Base-by-base conservation (phyloP, 2,329 filamentous ascomycete genomes). In the Stachybotrys chlorohalonatus region DNA sequence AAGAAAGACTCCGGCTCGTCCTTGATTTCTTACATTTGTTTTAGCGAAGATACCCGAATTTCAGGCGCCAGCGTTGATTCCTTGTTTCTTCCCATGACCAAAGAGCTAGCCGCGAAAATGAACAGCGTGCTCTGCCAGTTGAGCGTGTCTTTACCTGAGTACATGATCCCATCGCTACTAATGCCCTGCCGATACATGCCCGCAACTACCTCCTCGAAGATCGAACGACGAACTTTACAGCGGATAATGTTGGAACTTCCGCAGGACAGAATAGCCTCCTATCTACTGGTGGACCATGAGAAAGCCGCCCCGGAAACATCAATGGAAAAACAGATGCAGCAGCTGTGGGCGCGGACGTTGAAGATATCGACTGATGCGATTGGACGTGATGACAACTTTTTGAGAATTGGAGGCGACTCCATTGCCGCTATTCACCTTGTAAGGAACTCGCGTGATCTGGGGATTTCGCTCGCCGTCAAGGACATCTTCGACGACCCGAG, bases 111-210 rank as follows among this genome's bases (percentile, higher is more conserved):
- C 15, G n/a, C n/a, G 30, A 45, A 54, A 32, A 46, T 52, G 6
- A 15, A 46, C 17, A 31, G 9, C 11, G 47, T 51, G 32, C 13
- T 52, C 7, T 24, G 16, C n/a, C 36, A 51, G 16, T 47, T 58
- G 24, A 48, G 42, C 6, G 31, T 48, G 36, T 42, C 36, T 13
- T 50, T 62, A 39, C 60, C 60, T 3, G 39, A 46, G 5, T 62
- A 62, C 54, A 62, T 62, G 60, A 49, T 62, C 1, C 60, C 60
- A 15, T 54, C 58, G 7, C 49, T 57, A 47, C 61, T 60, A 13
- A 59, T 62, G 11, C 60, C 56, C 36, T 61, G 59, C 52, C 11
- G 13, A 7, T 59, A 59, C 31, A 60, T 62, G 56, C 60, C 58
- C 13, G 50, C 54, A 13, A 59, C 55, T 16, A 56, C 59, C 6